phyloP scores from a whole-genome alignment of 2,329 filamentous ascomycete genomes.

The Phialophora macrospora region DNA sequence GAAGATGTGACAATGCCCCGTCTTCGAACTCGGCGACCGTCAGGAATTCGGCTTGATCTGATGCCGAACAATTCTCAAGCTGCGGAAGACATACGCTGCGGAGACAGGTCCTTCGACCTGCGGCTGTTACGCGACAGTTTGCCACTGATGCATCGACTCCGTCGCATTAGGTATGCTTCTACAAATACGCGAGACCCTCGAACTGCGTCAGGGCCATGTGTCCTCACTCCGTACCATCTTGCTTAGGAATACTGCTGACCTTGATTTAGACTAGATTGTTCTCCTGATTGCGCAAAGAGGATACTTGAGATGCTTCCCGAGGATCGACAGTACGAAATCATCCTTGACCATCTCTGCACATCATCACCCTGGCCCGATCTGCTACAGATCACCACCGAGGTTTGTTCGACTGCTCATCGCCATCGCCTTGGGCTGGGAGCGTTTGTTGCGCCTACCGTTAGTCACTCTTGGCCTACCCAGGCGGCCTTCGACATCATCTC shows the following conservation, averaged over 20 bases:
- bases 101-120: slow-evolving; percentile 14
- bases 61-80: neutral
- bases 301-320: slow-evolving; percentile 27
- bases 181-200: no score
- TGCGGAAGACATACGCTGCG: neutral
- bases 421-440: slow-evolving; percentile 30
- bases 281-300: slow-evolving; percentile 19
- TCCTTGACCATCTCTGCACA: slow-evolving; percentile 28
- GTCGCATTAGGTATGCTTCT: slow-evolving; percentile 28
- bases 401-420: slow-evolving; percentile 17
- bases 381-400: slow-evolving; percentile 16
- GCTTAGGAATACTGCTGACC: neutral
- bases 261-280: slow-evolving; percentile 29
- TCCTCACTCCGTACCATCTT: neutral
- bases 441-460: slow-evolving; percentile 10
- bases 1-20: neutral
- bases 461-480: slow-evolving; percentile 1
- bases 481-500: slow-evolving; percentile 24
- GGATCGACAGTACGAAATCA: slow-evolving; percentile 27
- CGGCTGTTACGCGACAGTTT: slow-evolving; percentile 18
- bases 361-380: slow-evolving; percentile 20
- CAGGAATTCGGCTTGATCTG: neutral
- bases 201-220: neutral
- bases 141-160: slow-evolving; percentile 32
- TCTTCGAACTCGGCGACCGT: neutral